Evolutionary conservation across 1,284 basidiomycete species (phyloP), one percentile per base, ranked within the genome.

Genomic region (Fomitopsis schrenkii): DNA sequence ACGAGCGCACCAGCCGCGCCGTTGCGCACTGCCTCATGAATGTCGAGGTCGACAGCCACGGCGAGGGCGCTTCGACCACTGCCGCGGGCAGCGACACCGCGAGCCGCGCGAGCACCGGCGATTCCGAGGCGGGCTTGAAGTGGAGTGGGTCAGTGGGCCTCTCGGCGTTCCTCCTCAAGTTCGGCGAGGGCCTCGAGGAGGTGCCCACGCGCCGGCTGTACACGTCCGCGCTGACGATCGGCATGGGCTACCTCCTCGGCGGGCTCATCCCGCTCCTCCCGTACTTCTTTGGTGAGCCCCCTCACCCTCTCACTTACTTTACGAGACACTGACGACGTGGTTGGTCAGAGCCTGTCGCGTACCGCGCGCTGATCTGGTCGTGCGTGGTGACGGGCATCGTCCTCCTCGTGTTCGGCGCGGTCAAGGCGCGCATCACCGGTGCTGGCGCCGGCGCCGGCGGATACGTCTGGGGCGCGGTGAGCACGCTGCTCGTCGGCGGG

Each of bases 161-260:
- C 57, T 95, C 95, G 0, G 87, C 94, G 2, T 98, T 98, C 79
- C 77, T 97, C 68, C 83, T 97, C 68, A 96, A 94, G 76, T 97
- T 97, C 69, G 94, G 95, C 36, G 91, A 94, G 73, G 93, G 94
- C 26, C 74, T 97, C 64, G 94, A 96, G 81, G 95, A 97, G 62
- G 69, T 77, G 33, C 72, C 75, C 33, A 71, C 74, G 6, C 63
- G 63, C 40, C 74, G 76, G 36, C 68, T 77, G 61, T 97, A 94
- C 77, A 83, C 90, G 54, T 96, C 93, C 2, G 95, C 96, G 1
- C 83, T 97, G 67, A 98, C 95, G 0, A 97, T 98, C 71, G 95
- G 95, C 59, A 83, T 91, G 72, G 91, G 92, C 3, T 90, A 93
- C 80, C 81, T 95, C 70, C 52, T 96, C 60, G 95, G 95, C 59